These are phyloP conservation scores for Aspergillus chevalieri DNA, from an alignment of 2,329 filamentous ascomycete species.

Conservation along the genomic window DNA sequence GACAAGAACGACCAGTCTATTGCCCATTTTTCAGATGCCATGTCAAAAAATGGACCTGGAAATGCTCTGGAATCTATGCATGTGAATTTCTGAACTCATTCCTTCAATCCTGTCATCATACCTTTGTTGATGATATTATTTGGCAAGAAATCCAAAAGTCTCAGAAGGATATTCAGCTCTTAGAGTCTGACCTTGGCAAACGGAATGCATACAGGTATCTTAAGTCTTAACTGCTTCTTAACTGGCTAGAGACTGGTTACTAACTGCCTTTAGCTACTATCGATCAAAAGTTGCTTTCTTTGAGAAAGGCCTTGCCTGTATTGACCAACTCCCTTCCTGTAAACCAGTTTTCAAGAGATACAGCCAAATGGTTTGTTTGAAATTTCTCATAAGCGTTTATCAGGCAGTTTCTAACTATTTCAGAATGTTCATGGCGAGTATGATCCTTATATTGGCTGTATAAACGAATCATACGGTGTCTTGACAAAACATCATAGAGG, in stretches of 20 bases:
- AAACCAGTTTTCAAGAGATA: conserved; percentile 5
- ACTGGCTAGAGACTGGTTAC: background rate
- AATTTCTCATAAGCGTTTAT: background rate
- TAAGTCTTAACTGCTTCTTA: background rate
- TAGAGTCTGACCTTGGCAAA: background rate
- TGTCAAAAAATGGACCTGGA: background rate
- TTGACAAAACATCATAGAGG: conserved; percentile 3
- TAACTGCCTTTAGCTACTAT: conserved; percentile 5
- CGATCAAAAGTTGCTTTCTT: conserved; percentile 2
- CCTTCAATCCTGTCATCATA: background rate
- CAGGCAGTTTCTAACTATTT: conserved; percentile 1
- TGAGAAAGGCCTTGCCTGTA: conserved; percentile 1
- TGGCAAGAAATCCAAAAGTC: background rate
- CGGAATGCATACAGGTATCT: background rate
- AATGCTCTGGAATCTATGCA: background rate
- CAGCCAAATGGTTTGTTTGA: conserved; percentile 1
- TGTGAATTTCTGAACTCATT: background rate
- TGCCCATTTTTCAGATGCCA: background rate
- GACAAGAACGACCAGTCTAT: background rate
- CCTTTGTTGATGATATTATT: background rate
- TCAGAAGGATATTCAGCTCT: background rate
- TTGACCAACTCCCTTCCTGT: conserved; percentile 4
- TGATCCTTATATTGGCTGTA: conserved; percentile 5
- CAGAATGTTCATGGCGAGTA: conserved; percentile 2
- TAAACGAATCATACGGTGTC: background rate